Conservation (phyloP, 495 filamentous ascomycete genomes). For the Terfezia claveryi region DNA sequence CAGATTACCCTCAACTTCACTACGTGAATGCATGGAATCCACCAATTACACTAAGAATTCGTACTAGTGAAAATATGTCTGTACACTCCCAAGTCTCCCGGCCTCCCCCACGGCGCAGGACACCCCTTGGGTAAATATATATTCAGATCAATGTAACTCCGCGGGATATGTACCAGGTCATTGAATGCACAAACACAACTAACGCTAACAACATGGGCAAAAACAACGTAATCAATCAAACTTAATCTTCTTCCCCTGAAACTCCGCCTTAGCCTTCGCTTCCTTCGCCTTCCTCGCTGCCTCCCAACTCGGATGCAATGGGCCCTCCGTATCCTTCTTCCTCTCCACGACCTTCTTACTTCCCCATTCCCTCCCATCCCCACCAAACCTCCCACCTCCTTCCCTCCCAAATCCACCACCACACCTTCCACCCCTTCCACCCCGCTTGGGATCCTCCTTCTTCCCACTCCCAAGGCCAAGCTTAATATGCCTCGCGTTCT, state of each 20-base stretch:
- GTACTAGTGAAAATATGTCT: no score
- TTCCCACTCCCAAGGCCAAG: slow-evolving; percentile 3
- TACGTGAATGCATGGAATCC: no score
- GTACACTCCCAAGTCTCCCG: no score
- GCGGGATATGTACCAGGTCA: no score
- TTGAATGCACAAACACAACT: no score
- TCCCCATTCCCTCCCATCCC: slow-evolving; percentile 1
- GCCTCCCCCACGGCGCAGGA: no score
- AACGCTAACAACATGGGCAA: no score
- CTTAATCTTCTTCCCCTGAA: slow-evolving; percentile 57
- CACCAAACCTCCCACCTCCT: slow-evolving; percentile 3
- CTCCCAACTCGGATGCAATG: slow-evolving; percentile 85
- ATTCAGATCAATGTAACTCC: no score
- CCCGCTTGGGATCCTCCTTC: slow-evolving; percentile 21
- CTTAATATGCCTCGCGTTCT: slow-evolving; percentile 27
- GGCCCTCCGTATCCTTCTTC: slow-evolving; percentile 36
- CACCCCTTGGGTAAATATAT: no score
- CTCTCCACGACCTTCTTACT: slow-evolving; percentile 10
- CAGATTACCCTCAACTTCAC: no score
- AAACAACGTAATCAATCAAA: slow-evolving; percentile 41
- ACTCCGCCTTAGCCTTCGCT: slow-evolving; percentile 35
- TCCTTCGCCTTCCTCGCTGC: slow-evolving; percentile 74
- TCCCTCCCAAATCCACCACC: slow-evolving; percentile 16
- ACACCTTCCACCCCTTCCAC: slow-evolving; percentile 32
- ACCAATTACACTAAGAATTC: no score